Conservation (phyloP, 371 early-diverging fungal species). For the Mortierella sp. region DNA sequence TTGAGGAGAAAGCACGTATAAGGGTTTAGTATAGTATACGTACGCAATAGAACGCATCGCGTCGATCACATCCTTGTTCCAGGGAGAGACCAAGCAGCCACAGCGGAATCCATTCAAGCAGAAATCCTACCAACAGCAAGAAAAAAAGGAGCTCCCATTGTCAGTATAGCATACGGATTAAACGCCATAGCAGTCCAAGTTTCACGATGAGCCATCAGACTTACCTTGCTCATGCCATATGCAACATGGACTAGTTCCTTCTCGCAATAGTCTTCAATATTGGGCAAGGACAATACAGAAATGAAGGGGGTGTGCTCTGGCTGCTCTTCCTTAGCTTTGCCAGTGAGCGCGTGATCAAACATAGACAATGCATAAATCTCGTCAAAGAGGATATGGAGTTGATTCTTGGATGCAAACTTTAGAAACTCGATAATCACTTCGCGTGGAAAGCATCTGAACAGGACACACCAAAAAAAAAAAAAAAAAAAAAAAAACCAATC, state of each 20-base stretch:
- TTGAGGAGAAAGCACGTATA: neutral
- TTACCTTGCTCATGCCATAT: slow-evolving; percentile 79
- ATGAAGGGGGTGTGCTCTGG: slow-evolving; percentile 59
- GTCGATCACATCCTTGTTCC: slow-evolving; percentile 62
- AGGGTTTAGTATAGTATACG: neutral
- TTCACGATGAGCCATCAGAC: neutral
- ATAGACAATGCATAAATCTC: slow-evolving; percentile 87
- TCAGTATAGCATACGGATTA: neutral
- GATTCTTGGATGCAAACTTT: slow-evolving; percentile 69
- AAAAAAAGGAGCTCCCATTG: neutral
- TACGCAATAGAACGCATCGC: slow-evolving; percentile 62
- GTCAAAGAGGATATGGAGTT: slow-evolving; percentile 81
- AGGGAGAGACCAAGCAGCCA: slow-evolving; percentile 75
- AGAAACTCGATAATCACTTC: slow-evolving; percentile 67
- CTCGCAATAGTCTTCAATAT: slow-evolving; percentile 71
- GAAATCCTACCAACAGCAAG: slow-evolving; percentile 63
- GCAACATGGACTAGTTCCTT: slow-evolving; percentile 74
- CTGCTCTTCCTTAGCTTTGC: slow-evolving; percentile 37
- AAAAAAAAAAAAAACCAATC: neutral
- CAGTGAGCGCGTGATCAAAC: slow-evolving; percentile 58
- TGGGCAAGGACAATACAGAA: slow-evolving; percentile 67
- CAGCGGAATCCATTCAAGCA: slow-evolving; percentile 78
- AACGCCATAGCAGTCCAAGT: neutral
- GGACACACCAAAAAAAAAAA: neutral
- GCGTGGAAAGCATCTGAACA: slow-evolving; percentile 61